Conservation (phyloP, 2,329 filamentous ascomycete genomes). For the Penicillium sp. region DNA sequence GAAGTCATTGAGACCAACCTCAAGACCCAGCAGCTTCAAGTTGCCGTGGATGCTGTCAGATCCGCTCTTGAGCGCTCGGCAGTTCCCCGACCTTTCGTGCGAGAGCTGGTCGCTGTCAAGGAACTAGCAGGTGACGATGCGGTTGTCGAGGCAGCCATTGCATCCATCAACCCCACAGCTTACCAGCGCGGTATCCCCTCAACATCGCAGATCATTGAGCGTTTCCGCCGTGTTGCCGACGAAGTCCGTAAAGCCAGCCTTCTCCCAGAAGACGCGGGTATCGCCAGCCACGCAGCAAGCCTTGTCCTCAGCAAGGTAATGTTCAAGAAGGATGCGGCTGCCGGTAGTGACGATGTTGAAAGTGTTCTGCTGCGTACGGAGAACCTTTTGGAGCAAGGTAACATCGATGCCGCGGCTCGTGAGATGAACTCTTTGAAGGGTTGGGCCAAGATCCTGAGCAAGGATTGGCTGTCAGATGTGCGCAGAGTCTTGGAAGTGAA, state of each 20-base stretch:
- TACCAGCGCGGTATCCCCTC: conserved; percentile 92
- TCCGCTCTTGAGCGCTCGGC: conserved; percentile 77
- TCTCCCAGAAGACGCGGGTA: conserved; percentile 89
- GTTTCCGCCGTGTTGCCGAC: conserved; percentile 87
- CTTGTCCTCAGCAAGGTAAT: conserved; percentile 89
- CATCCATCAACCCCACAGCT: conserved; percentile 90
- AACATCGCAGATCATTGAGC: conserved; percentile 84
- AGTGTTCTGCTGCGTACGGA: conserved; percentile 90
- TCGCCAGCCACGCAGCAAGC: conserved; percentile 91
- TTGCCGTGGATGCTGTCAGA: conserved; percentile 91
- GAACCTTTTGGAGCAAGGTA: conserved; percentile 87
- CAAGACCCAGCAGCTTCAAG: conserved; percentile 92
- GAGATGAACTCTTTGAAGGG: conserved; percentile 94
- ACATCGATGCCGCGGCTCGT: conserved; percentile 85
- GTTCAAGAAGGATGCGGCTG: conserved; percentile 91
- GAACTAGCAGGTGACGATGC: conserved; percentile 84
- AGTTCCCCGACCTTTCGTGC: conserved; percentile 82
- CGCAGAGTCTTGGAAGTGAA: conserved; percentile 92
- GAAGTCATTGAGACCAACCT: conserved; percentile 87
- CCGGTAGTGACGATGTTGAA: conserved; percentile 87
- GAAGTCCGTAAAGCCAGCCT: conserved; percentile 95
- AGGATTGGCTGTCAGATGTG: conserved; percentile 91
- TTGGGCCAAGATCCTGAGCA: conserved; percentile 93
- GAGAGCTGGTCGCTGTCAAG: conserved; percentile 91
- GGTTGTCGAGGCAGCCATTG: conserved; percentile 90